phyloP scores from a whole-genome alignment of 129 eudicot species.

The Artemisia annua region DNA sequence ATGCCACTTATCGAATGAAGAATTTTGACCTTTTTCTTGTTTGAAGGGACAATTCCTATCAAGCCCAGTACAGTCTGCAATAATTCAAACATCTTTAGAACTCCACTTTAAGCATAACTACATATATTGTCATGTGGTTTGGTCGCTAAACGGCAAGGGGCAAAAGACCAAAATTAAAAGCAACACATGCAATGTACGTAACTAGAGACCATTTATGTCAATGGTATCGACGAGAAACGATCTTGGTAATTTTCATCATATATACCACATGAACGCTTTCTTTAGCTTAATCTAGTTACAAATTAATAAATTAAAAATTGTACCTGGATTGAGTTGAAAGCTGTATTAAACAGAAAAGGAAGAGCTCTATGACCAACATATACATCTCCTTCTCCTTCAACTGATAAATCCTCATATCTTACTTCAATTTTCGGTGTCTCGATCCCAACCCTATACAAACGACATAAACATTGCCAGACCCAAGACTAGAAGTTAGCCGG shows the following conservation, averaged over 20 bases:
- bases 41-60: constrained; percentile 50
- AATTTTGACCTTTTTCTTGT: constrained; percentile 58
- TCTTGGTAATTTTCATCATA: constrained; percentile 10
- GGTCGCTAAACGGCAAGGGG: too few species aligned
- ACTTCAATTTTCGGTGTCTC: constrained; percentile 51
- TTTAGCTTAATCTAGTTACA: too few species aligned
- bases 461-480: too few species aligned
- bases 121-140: too few species aligned
- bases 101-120: not conserved
- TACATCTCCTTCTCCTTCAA: constrained; percentile 38
- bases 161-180: not conserved
- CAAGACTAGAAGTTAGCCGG: too few species aligned
- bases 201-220: too few species aligned
- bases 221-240: not conserved
- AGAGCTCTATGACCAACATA: constrained; percentile 42
- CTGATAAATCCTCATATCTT: constrained; percentile 39
- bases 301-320: too few species aligned
- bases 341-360: constrained; percentile 38
- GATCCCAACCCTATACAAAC: constrained; percentile 33
- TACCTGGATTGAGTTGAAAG: constrained; percentile 15
- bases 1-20: constrained; percentile 71
- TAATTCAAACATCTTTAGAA: not conserved
- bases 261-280: too few species aligned
- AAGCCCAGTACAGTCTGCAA: constrained; percentile 13
- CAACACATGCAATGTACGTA: too few species aligned